Evolutionary conservation across 495 filamentous ascomycete species (phyloP).

Genomic region (Tuber borchii): DNA sequence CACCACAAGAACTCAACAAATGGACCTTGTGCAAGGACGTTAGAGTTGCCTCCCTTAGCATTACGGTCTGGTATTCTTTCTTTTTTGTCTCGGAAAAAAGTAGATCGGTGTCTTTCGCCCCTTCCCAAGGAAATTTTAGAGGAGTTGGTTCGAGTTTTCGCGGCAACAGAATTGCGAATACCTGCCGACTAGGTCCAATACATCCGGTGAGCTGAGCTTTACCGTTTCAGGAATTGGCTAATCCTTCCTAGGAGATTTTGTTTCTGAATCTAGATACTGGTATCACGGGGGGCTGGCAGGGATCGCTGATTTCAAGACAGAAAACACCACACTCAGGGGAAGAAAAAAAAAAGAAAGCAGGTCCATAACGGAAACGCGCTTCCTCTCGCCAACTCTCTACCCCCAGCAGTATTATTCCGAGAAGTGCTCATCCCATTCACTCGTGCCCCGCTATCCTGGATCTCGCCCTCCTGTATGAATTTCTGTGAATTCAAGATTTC

Average conservation of each 20-base stretch:
- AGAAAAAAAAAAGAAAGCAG: not conserved
- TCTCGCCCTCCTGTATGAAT: too few species aligned
- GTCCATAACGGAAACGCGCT: not conserved
- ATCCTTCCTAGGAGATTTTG: not conserved
- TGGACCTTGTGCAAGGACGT: too few species aligned
- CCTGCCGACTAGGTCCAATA: not conserved
- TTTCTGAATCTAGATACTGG: not conserved
- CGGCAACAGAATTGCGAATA: not conserved
- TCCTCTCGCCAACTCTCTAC: not conserved
- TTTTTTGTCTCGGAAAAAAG: too few species aligned
- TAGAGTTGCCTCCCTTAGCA: too few species aligned
- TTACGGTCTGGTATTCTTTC: too few species aligned
- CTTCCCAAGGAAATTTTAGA: too few species aligned
- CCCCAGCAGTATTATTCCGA: not conserved
- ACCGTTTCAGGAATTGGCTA: not conserved
- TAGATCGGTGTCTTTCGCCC: too few species aligned
- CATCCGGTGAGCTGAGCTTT: not conserved
- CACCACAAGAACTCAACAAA: too few species aligned
- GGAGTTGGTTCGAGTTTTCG: too few species aligned
- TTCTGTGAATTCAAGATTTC: too few species aligned
- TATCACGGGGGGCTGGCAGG: not conserved
- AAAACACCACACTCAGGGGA: not conserved
- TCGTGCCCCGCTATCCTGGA: too few species aligned
- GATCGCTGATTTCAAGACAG: not conserved
- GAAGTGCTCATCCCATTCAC: not conserved